phyloP scores from a whole-genome alignment of 352 stramenopile genomes.

The Bremia lactucae region DNA sequence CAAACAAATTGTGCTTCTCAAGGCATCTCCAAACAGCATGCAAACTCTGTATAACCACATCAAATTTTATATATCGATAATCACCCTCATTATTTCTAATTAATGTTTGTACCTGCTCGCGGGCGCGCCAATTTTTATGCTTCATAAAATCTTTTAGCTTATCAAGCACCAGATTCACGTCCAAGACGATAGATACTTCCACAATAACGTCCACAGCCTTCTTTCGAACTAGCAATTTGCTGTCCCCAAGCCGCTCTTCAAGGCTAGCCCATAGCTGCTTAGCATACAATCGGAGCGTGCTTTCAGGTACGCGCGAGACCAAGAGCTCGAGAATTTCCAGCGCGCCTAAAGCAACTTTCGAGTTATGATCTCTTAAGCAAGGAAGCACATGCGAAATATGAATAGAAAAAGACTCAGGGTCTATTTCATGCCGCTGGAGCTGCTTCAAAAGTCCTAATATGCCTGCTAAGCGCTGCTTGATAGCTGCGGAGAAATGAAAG shows the following conservation, averaged over 20 bases:
- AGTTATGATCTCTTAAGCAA: conserved; percentile 79
- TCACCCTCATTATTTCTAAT: background rate
- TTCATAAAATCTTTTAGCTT: conserved; percentile 25
- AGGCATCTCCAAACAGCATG: conserved; percentile 56
- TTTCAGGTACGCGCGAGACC: conserved; percentile 33
- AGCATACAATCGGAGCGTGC: conserved; percentile 35
- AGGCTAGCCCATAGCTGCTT: conserved; percentile 62
- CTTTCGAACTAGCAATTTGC: conserved; percentile 57
- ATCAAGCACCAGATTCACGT: conserved; percentile 48
- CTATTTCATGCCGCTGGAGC: conserved; percentile 19
- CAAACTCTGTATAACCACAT: conserved; percentile 30
- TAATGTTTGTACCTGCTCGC: conserved; percentile 71
- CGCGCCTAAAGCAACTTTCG: conserved; percentile 56
- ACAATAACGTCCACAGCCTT: conserved; percentile 70
- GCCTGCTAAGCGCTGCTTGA: conserved; percentile 71
- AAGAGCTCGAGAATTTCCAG: conserved; percentile 57
- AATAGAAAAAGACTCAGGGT: conserved; percentile 27
- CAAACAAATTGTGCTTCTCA: conserved; percentile 40
- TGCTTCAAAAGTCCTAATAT: conserved; percentile 43
- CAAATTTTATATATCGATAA: background rate
- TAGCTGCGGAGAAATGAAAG: conserved; percentile 26
- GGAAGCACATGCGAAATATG: conserved; percentile 46
- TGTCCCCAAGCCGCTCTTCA: conserved; percentile 68
- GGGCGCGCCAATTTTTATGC: conserved; percentile 81
- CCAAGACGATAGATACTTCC: conserved; percentile 48